phyloP scores from a whole-genome alignment of 345 rosid genomes.

The Linum lewisii region DNA sequence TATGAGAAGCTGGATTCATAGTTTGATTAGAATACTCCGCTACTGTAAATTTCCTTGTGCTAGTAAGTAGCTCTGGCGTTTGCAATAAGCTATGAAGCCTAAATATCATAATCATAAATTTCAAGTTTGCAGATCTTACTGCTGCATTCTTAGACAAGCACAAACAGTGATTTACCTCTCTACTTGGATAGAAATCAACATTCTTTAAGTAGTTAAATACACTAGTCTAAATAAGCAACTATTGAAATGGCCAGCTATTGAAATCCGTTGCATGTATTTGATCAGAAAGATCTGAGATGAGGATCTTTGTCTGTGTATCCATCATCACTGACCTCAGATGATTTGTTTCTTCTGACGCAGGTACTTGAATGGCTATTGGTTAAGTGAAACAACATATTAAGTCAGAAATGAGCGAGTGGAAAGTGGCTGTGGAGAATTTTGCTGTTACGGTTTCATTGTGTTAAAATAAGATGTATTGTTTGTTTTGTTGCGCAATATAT shows the following conservation, averaged over 20 bases:
- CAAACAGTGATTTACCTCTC: background rate
- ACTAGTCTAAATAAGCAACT: background rate
- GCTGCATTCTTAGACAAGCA: background rate
- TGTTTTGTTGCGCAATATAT: too few relatives aligned
- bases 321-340: background rate
- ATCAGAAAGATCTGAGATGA: background rate
- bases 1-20: too few relatives aligned
- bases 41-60: background rate
- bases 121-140: background rate
- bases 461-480: too few relatives aligned
- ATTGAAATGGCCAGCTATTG: too few relatives aligned
- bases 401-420: slow-evolving; percentile 16
- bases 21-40: too few relatives aligned
- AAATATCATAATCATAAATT: background rate
- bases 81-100: background rate
- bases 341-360: slow-evolving; percentile 21
- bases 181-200: background rate
- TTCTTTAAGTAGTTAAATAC: background rate
- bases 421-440: slow-evolving; percentile 7
- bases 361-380: slow-evolving; percentile 50
- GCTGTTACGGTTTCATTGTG: too few relatives aligned
- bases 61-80: background rate
- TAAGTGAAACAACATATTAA: slow-evolving; percentile 18
- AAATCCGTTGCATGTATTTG: background rate
- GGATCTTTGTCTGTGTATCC: too few relatives aligned